Percentiles rank a stretch among this genome's conserved stretches.
Evolutionary conservation across 169 alveolate species (phyloP).

Genomic region (Plasmodium fragile): DNA sequence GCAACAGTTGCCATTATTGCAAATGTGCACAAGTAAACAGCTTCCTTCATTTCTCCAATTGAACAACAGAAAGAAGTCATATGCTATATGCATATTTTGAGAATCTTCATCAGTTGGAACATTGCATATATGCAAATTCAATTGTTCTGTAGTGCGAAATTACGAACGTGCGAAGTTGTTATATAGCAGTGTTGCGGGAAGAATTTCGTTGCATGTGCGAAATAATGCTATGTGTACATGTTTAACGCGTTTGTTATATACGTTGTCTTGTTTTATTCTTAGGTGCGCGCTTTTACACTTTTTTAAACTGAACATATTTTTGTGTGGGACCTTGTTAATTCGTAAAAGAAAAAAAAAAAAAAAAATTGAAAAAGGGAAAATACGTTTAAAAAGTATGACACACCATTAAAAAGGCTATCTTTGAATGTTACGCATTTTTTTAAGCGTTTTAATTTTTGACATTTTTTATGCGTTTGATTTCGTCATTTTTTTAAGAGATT

Average conservation of each 20-base stretch:
- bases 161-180: background rate
- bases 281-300: background rate
- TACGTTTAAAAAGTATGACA: background rate
- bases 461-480: background rate
- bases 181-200: background rate
- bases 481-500: background rate
- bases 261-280: constrained; percentile 7
- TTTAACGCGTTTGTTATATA: background rate
- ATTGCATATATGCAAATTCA: background rate
- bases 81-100: background rate
- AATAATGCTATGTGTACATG: background rate
- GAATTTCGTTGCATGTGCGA: background rate
- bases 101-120: background rate
- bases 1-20: background rate
- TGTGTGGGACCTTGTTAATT: constrained; percentile 1
- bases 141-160: background rate
- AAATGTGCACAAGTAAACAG: background rate
- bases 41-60: background rate
- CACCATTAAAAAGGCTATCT: background rate
- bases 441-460: background rate
- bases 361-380: background rate
- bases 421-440: background rate
- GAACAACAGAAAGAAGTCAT: background rate
- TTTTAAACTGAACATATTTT: background rate
- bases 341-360: background rate